These are phyloP conservation scores for Monascus purpureus DNA, from an alignment of 495 filamentous ascomycete genomes.

Conservation along the genomic window DNA sequence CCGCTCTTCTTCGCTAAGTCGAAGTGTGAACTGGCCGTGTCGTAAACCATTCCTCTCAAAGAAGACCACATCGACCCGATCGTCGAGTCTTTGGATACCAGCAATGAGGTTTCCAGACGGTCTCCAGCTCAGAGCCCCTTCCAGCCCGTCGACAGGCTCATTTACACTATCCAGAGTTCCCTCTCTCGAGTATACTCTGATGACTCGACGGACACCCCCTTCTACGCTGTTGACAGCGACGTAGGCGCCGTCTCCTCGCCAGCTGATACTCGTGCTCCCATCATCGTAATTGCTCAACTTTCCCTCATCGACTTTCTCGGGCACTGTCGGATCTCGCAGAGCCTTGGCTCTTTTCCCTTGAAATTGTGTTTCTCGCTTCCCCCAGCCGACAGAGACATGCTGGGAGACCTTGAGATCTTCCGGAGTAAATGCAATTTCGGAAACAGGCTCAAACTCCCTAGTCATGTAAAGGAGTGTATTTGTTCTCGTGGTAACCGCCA, in stretches of 20 bases:
- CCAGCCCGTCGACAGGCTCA: constrained; percentile 83
- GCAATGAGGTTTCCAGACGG: constrained; percentile 83
- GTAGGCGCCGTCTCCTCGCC: constrained; percentile 89
- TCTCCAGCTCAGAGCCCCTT: constrained; percentile 79
- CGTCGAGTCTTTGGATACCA: constrained; percentile 56
- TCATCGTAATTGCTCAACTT: constrained; percentile 59
- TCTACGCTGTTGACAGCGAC: constrained; percentile 75
- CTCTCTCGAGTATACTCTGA: constrained; percentile 82
- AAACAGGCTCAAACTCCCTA: constrained; percentile 70
- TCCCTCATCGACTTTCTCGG: constrained; percentile 83
- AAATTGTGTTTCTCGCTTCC: constrained; percentile 96
- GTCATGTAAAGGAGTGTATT: constrained; percentile 86
- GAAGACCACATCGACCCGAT: constrained; percentile 73
- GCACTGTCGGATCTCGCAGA: constrained; percentile 83
- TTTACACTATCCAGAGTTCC: constrained; percentile 81
- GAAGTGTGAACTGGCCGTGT: constrained; percentile 79
- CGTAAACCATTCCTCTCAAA: constrained; percentile 93
- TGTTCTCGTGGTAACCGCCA: constrained; percentile 67
- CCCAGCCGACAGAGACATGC: constrained; percentile 97
- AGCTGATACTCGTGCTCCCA: constrained; percentile 57
- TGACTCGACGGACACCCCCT: constrained; percentile 48
- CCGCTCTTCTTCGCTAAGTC: constrained; percentile 43
- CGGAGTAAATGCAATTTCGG: constrained; percentile 50
- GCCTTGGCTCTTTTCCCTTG: constrained; percentile 85
- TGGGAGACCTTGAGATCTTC: constrained; percentile 79